Evolutionary conservation across 2,329 filamentous ascomycete genomes (phyloP), one percentile per base, ranked within the genome.

Genomic region (Trichophaea hybrida): DNA sequence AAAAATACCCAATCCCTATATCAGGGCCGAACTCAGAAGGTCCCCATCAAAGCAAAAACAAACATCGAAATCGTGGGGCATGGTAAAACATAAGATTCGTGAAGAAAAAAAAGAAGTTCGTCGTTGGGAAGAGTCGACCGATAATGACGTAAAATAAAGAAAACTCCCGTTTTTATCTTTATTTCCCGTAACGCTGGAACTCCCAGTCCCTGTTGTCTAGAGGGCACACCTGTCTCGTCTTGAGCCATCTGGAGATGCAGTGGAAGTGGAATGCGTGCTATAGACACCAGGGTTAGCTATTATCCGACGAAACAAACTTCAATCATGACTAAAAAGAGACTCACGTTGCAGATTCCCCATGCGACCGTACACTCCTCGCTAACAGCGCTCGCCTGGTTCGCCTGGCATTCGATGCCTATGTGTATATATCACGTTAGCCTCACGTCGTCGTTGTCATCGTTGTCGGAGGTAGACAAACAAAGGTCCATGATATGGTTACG

Each of bases 251-350:
- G 10, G 93, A 97, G 71, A 98, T 98, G 77, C 93, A 98, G 76
- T 98, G 93, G 76, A 98, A 98, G 75, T 98, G 93, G 79, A 98
- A 98, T 34, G 93, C 93, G 71, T 98, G 93, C 93, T 98, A 70
- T 60, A 35, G 5, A 35, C 51, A 35, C 34, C 5, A 54, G 32
- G 37, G 31, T 10, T 34, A 17, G 31, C 10, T 40, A 34, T 10
- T 31, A 37, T 43, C 8, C n/a, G 24, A 40, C 1, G 15, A 35
- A 7, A 52, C 32, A 56, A 54, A 35, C 35, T 34, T 34, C 60
- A 52, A 17, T 13, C n/a, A 50, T 10, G 6, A 35, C 8, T 43
- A 50, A 15, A 32, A 60, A 44, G 46, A n/a, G 35, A 78, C 87
- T 74, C 75, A 96, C 93, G 71, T 98, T 98, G 79, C 93, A 98